A percentile compares a stretch with the other conserved stretches of the same genome.
These are phyloP conservation scores for Verticillium isaacii DNA, from an alignment of 2,329 filamentous ascomycete genomes.

Conservation along the genomic window DNA sequence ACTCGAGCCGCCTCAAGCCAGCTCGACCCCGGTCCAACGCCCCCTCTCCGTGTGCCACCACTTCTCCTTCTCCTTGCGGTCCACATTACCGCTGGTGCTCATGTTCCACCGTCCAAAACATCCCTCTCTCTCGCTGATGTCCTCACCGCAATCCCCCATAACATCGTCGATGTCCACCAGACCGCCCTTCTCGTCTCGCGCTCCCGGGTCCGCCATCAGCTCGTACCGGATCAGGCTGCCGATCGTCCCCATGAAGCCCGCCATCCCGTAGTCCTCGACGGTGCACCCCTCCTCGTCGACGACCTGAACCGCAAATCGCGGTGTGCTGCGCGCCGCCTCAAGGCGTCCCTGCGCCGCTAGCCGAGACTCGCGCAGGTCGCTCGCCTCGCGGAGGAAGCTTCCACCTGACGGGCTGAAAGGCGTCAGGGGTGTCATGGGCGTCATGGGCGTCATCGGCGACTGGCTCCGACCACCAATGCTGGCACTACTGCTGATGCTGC, in stretches of 20 bases:
- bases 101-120: conserved; percentile 45
- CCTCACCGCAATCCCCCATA: conserved; percentile 38
- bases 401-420: conserved; percentile 21
- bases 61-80: conserved; percentile 42
- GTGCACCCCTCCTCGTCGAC: conserved; percentile 45
- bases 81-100: conserved; percentile 25
- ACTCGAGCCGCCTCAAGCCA: conserved; percentile 4
- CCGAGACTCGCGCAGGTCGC: conserved; percentile 47
- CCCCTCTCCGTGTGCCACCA: conserved; percentile 48
- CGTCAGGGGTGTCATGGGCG: conserved; percentile 28
- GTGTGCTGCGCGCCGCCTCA: conserved; percentile 48
- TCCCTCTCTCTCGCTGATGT: conserved; percentile 28
- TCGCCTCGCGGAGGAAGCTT: conserved; percentile 25
- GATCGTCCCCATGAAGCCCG: conserved; percentile 56
- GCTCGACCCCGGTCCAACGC: conserved; percentile 30
- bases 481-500: conserved; percentile 10
- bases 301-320: conserved; percentile 56
- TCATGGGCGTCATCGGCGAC: neutral
- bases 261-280: conserved; percentile 49
- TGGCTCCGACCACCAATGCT: neutral
- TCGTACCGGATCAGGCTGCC: conserved; percentile 56
- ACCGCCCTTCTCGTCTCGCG: conserved; percentile 51
- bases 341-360: conserved; percentile 62
- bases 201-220: conserved; percentile 52
- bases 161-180: conserved; percentile 49